Conservation (phyloP, 306 rosid genomes). For the Glycine soja region DNA sequence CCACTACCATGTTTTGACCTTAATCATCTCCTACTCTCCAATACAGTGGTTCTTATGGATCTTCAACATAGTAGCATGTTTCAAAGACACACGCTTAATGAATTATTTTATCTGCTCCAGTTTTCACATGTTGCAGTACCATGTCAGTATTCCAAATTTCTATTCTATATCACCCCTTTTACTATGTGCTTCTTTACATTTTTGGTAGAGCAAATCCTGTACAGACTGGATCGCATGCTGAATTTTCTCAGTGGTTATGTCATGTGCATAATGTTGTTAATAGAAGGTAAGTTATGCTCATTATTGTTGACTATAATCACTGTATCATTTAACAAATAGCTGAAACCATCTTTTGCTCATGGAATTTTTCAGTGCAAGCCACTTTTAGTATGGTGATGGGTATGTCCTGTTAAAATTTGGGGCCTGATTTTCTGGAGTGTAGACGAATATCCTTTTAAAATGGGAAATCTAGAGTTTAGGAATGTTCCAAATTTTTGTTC, state of each 20-base stretch:
- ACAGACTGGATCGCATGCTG: slow-evolving; percentile 77
- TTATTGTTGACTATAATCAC: neutral
- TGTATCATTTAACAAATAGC: slow-evolving; percentile 13
- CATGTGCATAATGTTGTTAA: slow-evolving; percentile 87
- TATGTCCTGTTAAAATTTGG: neutral
- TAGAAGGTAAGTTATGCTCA: slow-evolving; percentile 63
- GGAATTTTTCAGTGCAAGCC: neutral
- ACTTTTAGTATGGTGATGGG: neutral
- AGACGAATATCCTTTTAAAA: neutral
- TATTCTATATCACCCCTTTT: neutral
- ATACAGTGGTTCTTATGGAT: no score
- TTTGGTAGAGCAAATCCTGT: slow-evolving; percentile 85
- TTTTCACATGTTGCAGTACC: slow-evolving; percentile 14
- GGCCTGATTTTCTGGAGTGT: no score
- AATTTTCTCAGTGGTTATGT: slow-evolving; percentile 81
- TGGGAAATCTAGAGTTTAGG: slow-evolving; percentile 4
- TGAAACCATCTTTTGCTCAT: neutral
- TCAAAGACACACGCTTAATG: neutral
- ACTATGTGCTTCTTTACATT: slow-evolving; percentile 34
- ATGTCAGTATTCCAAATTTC: neutral
- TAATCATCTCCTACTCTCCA: no score
- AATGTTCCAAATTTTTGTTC: neutral
- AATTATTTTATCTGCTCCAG: neutral
- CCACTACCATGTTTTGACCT: no score
- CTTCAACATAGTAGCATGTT: no score